These are phyloP conservation scores for Draba incana DNA, from an alignment of 345 rosid genomes.

Conservation along the genomic window DNA sequence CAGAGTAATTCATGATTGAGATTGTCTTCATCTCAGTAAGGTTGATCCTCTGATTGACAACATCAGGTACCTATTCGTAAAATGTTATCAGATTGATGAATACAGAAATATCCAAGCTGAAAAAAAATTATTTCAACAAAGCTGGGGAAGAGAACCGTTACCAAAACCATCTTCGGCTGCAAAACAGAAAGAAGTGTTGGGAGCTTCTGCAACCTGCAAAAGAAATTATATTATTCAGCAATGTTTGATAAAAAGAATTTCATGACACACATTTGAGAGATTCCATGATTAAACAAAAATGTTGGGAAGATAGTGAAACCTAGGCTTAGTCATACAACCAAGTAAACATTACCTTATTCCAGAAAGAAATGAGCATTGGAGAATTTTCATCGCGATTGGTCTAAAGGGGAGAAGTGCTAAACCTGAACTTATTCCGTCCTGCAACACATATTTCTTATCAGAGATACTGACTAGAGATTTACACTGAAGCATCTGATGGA, in stretches of 20 bases:
- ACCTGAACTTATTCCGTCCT: constrained; percentile 62
- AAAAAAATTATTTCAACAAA: not conserved
- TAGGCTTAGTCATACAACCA: not conserved
- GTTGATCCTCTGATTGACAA: constrained; percentile 44
- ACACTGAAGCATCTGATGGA: constrained; percentile 10
- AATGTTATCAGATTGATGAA: constrained; percentile 15
- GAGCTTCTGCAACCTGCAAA: constrained; percentile 55
- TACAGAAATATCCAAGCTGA: constrained; percentile 9
- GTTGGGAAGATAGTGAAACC: not conserved
- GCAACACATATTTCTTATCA: constrained; percentile 42
- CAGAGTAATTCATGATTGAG: constrained; percentile 47
- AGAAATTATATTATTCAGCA: not conserved
- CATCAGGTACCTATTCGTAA: constrained; percentile 63
- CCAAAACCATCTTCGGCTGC: constrained; percentile 73
- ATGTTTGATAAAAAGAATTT: constrained; percentile 17
- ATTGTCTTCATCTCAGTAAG: constrained; percentile 37
- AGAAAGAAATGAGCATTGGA: constrained; percentile 76
- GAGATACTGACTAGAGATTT: constrained; percentile 12
- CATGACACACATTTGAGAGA: not conserved
- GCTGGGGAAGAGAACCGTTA: constrained; percentile 32
- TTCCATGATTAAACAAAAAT: not conserved
- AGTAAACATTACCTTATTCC: constrained; percentile 62
- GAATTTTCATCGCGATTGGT: constrained; percentile 75
- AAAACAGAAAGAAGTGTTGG: constrained; percentile 53
- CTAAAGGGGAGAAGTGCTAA: constrained; percentile 77